Base-by-base conservation (phyloP, 306 rosid species). In the Albizia julibrissin region DNA sequence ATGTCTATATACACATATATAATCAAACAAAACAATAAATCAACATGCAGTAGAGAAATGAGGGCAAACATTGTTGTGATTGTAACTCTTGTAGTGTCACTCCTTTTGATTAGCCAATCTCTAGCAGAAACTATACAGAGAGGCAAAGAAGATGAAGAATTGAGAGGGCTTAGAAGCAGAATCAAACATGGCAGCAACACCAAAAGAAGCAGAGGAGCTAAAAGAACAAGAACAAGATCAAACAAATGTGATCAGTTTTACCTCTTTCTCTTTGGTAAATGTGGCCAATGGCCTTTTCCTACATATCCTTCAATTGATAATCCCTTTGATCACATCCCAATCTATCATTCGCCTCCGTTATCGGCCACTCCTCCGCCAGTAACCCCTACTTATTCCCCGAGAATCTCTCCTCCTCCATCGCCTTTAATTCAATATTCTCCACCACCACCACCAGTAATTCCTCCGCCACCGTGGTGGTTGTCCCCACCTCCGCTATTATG, bases 231-330 rank as follows among this genome's bases (percentile, higher is more conserved):
- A 33, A 33, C 58, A 86, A 64, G 6, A 47, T 13, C 86, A 75
- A 58, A 81, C 10, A 26, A 43, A 12, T 91, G 95, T 74, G 97
- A 93, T 71, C 92, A 93, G 7, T 82, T 93, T 44, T 93, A 82
- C 85, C 84, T 74, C 29, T 93, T 66, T 77, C 73, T 93, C 3
- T 91, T 84, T 80, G 92, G 65, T 11, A 50, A 52, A 3, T 91
- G 95, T 72, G 92, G 91, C 44, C 89, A 80, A 67, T 93, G 94
- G 95, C 95, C 94, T 80, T 93, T 93, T 27, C 86, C 92, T 52
- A 93, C 85, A 3, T 75, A n/a, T 69, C 93, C 89, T 56, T 88
- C 86, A 46, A 84, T 77, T 26, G 83, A 86, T 61, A 91, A 91
- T 76, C 92, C 94, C 1, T 91, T 91, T 81, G 40, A 49, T 24